Base-by-base conservation (phyloP, 805 yeast species). In the Wickerhamomyces bovis region DNA sequence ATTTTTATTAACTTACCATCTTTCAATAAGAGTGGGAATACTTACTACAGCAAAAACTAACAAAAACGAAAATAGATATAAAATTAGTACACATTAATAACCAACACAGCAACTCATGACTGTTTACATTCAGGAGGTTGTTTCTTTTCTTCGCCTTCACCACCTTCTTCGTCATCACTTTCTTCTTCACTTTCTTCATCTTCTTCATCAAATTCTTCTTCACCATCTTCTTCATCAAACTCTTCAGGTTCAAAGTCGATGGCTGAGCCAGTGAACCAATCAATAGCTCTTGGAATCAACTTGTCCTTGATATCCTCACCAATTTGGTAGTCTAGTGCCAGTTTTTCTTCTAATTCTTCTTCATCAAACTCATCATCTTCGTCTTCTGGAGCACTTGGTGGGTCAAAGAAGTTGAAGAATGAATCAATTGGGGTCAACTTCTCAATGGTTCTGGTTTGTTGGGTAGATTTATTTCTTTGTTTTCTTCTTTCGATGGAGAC, bases 201-300 rank as follows among this genome's bases (percentile, higher is more conserved):
- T 3, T 69, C 84, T 13, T 76, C 85, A 39, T 75, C 84, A 23
- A 73, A 81, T 13, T 76, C 87, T 4, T 77, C 88, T 3, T 78
- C 88, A 68, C 82, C 48, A 68, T 78, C 87, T 1, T 75, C 86
- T 15, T 77, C 86, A 7, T 71, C 81, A 3, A 71, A 81, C 12
- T 76, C 82, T 4, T 75, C 83, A 16, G 77, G 87, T 10, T 76
- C 89, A 13, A 77, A 79, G 47, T 86, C 95, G 49, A 92, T 76
- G 21, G 99, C 99, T 54, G 89, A 89, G 42, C 99, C 99, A 10
- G 99, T 92, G 67, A 89, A 94, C 98, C 99, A 94, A 66, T 92
- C 98, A 60, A 94, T 78, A 44, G 98, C 98, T 64, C 97, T 82
- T 52, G 98, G 97, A 52, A 94, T 83, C 63, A 94, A 77, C 67